phyloP scores from a whole-genome alignment of 176 grass and related monocot species.

The Aegilops speltoides region DNA sequence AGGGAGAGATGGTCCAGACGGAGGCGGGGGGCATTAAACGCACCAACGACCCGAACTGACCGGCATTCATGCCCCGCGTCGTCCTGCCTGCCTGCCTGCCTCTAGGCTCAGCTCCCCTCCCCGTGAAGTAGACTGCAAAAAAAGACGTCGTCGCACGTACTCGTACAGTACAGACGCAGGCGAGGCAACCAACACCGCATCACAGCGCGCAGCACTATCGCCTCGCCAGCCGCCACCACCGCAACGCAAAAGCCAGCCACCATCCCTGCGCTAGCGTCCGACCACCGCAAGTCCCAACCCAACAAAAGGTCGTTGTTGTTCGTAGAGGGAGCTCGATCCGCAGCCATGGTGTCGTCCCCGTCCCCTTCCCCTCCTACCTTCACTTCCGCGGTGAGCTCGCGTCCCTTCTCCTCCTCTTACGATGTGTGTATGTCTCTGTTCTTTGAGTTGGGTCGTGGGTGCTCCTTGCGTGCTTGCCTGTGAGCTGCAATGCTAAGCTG shows the following conservation, averaged over 20 bases:
- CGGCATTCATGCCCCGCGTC: constrained; percentile 45
- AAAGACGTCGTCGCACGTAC: constrained; percentile 22
- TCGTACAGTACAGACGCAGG: not conserved
- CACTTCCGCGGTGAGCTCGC: constrained; percentile 39
- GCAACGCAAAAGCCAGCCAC: constrained; percentile 3
- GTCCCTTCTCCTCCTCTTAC: not conserved
- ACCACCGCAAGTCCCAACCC: constrained; percentile 1
- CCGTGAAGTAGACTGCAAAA: constrained; percentile 39
- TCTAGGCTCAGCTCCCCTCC: not conserved
- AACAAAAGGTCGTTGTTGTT: too few relatives aligned
- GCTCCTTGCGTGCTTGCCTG: not conserved
- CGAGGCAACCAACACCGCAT: not conserved
- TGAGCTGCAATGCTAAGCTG: constrained; percentile 10
- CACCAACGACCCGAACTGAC: constrained; percentile 41
- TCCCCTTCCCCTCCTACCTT: constrained; percentile 37
- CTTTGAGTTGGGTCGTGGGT: not conserved
- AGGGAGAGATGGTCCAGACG: not conserved
- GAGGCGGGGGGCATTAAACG: constrained; percentile 15
- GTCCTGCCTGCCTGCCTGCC: not conserved
- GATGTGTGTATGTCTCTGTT: not conserved
- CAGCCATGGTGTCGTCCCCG: constrained; percentile 50
- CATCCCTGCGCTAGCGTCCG: not conserved
- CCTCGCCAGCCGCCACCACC: constrained; percentile 16
- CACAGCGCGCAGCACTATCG: constrained; percentile 14
- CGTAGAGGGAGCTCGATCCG: not conserved